Evolutionary conservation across 345 rosid genomes (phyloP).

Genomic region (Brassica rapa): DNA sequence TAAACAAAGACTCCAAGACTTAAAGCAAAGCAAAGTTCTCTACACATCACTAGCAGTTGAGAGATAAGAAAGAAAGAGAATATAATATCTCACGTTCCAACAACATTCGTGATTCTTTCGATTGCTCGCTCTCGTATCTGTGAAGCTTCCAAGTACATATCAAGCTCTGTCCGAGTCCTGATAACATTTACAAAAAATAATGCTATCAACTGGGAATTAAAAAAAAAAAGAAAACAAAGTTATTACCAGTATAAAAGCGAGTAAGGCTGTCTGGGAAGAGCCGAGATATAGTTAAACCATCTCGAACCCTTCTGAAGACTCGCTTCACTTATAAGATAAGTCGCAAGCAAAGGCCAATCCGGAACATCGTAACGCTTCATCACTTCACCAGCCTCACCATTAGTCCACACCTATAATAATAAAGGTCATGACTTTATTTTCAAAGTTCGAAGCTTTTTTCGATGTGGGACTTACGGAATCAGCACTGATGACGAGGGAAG

Average conservation of each 20-base stretch:
- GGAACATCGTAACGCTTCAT: constrained; percentile 77
- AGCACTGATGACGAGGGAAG: constrained; percentile 73
- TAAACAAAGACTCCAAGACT: background rate
- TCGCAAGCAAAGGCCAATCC: constrained; percentile 93
- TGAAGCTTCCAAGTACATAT: constrained; percentile 94
- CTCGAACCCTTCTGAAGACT: constrained; percentile 67
- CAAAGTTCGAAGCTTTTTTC: background rate
- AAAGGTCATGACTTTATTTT: background rate
- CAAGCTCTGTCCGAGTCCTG: constrained; percentile 95
- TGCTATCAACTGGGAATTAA: constrained; percentile 29
- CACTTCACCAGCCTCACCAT: constrained; percentile 68
- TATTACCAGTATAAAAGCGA: constrained; percentile 88
- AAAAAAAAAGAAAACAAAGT: background rate
- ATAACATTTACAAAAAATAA: constrained; percentile 28
- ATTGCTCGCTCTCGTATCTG: constrained; percentile 89
- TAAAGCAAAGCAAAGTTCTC: constrained; percentile 7
- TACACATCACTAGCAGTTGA: constrained; percentile 9
- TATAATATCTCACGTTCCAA: constrained; percentile 70
- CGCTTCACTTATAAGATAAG: constrained; percentile 89
- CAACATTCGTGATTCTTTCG: constrained; percentile 82
- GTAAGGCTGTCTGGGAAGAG: constrained; percentile 89
- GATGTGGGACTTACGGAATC: constrained; percentile 60
- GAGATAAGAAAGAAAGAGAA: constrained; percentile 5
- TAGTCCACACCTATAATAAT: constrained; percentile 67
- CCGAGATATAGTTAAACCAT: constrained; percentile 89